Evolutionary conservation across 2,329 filamentous ascomycete species (phyloP).

Genomic region (Cladosporium sp.): DNA sequence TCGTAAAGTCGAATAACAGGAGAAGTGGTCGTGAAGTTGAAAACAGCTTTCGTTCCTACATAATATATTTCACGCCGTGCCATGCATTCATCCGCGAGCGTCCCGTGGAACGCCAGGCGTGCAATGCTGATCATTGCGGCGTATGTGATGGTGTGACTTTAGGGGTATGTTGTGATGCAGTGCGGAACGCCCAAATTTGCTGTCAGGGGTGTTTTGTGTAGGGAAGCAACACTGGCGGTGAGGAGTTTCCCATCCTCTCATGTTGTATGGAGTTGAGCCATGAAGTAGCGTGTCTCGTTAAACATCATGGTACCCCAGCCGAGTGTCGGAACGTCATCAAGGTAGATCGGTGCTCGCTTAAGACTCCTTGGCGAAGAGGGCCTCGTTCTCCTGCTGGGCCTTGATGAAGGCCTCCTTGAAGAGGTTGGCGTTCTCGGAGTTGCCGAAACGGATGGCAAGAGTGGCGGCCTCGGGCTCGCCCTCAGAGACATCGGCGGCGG

Average conservation of each 20-base stretch:
- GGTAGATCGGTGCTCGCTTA: conserved; percentile 2
- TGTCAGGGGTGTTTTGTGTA: conserved; percentile 1
- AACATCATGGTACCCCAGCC: neutral
- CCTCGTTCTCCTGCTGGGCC: conserved; percentile 93
- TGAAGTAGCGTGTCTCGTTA: neutral
- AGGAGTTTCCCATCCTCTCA: too few relatives aligned
- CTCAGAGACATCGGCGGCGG: conserved; percentile 94
- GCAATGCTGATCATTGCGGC: conserved; percentile 9
- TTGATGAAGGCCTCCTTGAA: conserved; percentile 98
- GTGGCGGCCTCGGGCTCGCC: conserved; percentile 95
- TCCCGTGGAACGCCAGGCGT: conserved; percentile 7
- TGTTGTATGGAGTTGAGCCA: neutral
- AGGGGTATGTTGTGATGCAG: conserved; percentile 11
- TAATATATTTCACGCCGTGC: conserved; percentile 16
- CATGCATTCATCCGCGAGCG: conserved; percentile 6
- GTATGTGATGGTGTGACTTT: conserved; percentile 4
- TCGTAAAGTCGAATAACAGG: neutral
- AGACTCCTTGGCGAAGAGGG: conserved; percentile 55
- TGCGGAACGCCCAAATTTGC: conserved; percentile 23
- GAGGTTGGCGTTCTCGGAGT: conserved; percentile 92
- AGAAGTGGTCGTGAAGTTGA: neutral
- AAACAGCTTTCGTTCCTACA: conserved; percentile 12
- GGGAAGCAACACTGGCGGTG: too few relatives aligned
- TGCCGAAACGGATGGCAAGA: conserved; percentile 93
- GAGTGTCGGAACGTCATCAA: neutral